phyloP scores from a whole-genome alignment of 2,329 filamentous ascomycete species.

The Moelleriella libera region DNA sequence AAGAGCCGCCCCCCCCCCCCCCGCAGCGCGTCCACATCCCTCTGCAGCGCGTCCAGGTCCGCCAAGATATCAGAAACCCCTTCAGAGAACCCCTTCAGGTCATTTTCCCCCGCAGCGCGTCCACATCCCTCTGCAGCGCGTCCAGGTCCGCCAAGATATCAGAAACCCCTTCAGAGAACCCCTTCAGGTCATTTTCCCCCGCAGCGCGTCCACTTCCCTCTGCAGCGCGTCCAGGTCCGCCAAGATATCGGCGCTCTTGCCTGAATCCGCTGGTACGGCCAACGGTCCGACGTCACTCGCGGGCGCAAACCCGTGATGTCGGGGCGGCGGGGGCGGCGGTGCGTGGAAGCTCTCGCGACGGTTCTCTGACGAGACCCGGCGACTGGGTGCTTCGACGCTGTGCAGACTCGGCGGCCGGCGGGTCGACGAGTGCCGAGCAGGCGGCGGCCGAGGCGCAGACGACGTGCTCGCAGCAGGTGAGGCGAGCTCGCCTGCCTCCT shows the following conservation, averaged over 20 bases:
- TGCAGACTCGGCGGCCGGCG: constrained; percentile 29
- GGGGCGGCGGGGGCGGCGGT: constrained; percentile 34
- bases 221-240: constrained; percentile 60
- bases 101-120: too few species aligned
- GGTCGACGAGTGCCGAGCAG: constrained; percentile 27
- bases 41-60: too few species aligned
- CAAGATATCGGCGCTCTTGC: constrained; percentile 44
- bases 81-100: too few species aligned
- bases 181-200: too few species aligned
- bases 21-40: too few species aligned
- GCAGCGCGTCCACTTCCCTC: constrained; percentile 58
- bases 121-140: too few species aligned
- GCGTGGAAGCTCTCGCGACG: constrained; percentile 12
- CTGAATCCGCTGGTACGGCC: constrained; percentile 7
- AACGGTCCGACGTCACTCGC: constrained; percentile 15
- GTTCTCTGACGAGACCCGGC: constrained; percentile 13
- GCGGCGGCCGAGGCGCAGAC: constrained; percentile 28
- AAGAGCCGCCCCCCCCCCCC: too few species aligned
- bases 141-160: too few species aligned
- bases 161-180: too few species aligned
- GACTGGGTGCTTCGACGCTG: constrained; percentile 22
- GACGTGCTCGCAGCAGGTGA: constrained; percentile 6
- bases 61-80: too few species aligned
- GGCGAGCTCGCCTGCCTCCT: constrained; percentile 5
- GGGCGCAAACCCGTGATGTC: too few species aligned